A percentile compares a stretch with the other conserved stretches of the same genome.
Conservation (phyloP, 2,329 filamentous ascomycete species). For the Trichoderma atroviride region DNA sequence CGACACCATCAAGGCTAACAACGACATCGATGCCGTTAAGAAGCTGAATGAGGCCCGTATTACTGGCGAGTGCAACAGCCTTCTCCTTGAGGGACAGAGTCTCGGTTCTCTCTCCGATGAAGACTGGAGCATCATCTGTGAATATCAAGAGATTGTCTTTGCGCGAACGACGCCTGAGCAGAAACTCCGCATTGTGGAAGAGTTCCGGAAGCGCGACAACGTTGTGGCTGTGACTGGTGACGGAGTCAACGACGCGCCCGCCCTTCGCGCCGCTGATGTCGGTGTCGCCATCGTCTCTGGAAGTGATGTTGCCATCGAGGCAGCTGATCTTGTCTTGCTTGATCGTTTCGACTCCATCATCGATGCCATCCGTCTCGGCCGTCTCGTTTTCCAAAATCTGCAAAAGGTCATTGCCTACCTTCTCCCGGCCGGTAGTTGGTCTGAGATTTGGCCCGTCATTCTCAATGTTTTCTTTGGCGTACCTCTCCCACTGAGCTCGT, state of each 20-base stretch:
- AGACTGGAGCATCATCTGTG: constrained; percentile 51
- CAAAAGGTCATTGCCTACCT: constrained; percentile 50
- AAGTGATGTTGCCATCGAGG: constrained; percentile 65
- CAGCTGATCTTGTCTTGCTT: constrained; percentile 67
- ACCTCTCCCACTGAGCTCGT: constrained; percentile 53
- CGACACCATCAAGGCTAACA: constrained; percentile 31
- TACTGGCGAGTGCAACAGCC: constrained; percentile 31
- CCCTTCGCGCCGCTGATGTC: constrained; percentile 66
- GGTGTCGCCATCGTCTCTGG: constrained; percentile 69
- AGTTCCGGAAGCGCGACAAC: constrained; percentile 61
- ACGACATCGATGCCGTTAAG: constrained; percentile 16
- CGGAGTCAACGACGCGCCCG: constrained; percentile 68
- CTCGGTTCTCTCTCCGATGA: constrained; percentile 57
- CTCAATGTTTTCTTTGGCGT: constrained; percentile 60
- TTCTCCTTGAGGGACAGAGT: constrained; percentile 57
- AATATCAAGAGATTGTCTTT: constrained; percentile 64
- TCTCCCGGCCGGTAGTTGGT: constrained; percentile 56
- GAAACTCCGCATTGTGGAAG: constrained; percentile 72
- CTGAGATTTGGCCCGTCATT: constrained; percentile 60
- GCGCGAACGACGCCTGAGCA: constrained; percentile 70
- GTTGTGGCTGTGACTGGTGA: constrained; percentile 75
- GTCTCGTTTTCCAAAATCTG: constrained; percentile 47
- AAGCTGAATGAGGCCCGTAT: constrained; percentile 31
- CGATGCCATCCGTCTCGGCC: constrained; percentile 58
- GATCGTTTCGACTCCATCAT: constrained; percentile 74